A percentile compares a stretch with the other conserved stretches of the same genome.
phyloP scores from a whole-genome alignment of 2,329 filamentous ascomycete species.

The Aureobasidium sp. region DNA sequence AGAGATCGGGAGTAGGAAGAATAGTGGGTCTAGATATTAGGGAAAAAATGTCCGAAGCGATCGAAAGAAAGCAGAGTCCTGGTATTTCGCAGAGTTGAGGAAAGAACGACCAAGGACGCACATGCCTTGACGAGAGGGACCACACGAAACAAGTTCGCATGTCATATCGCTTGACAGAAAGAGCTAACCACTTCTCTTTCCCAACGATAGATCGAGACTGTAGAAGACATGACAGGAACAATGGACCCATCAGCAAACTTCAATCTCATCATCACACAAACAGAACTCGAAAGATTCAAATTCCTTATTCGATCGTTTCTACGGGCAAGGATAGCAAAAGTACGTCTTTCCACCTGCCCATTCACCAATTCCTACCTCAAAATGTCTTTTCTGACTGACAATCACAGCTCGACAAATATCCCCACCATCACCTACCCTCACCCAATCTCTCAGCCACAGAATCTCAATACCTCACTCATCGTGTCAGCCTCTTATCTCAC shows the following conservation, averaged over 20 bases:
- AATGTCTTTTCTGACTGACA: not conserved
- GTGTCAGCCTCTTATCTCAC: constrained; percentile 74
- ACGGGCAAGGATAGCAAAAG: constrained; percentile 80
- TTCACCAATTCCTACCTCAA: not conserved
- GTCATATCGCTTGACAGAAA: no score
- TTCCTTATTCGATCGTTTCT: constrained; percentile 80
- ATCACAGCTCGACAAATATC: constrained; percentile 64
- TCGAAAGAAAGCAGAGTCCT: no score
- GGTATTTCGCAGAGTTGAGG: not conserved
- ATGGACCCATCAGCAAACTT: constrained; percentile 92
- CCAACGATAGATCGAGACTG: constrained; percentile 37
- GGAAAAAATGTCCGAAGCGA: no score
- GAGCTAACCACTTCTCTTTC: not conserved
- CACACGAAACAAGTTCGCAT: no score
- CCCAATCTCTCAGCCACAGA: constrained; percentile 62
- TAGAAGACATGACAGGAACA: constrained; percentile 62
- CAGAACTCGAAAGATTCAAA: constrained; percentile 89
- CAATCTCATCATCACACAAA: constrained; percentile 88
- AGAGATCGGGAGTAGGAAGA: no score
- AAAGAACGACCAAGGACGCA: not conserved
- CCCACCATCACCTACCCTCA: constrained; percentile 59
- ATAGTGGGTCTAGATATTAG: no score
- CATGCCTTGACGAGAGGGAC: no score
- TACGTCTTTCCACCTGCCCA: constrained; percentile 26
- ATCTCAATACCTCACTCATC: constrained; percentile 71